Conservation (phyloP, 768 basidiomycete species). For the Pulveroboletus frians region DNA sequence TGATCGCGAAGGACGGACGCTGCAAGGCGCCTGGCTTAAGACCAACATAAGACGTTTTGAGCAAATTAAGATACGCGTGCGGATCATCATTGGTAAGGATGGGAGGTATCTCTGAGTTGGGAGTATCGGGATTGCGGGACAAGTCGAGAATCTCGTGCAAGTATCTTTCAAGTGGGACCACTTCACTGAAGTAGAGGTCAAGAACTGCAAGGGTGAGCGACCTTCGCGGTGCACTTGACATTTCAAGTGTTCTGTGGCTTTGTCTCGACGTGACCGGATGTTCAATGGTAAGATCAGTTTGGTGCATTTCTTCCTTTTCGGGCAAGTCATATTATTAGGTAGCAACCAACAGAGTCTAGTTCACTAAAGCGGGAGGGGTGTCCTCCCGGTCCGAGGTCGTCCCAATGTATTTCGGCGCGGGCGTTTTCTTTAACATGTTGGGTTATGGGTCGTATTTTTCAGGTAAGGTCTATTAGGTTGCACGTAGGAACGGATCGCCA, state of each 20-base stretch:
- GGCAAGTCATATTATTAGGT: too few relatives aligned
- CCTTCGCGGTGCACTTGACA: not conserved
- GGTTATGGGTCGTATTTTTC: too few relatives aligned
- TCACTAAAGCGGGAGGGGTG: too few relatives aligned
- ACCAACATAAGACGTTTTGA: conserved; percentile 47
- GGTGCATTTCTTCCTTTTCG: too few relatives aligned
- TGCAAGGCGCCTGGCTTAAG: conserved; percentile 22
- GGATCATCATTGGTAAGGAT: conserved; percentile 21
- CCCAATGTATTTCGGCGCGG: too few relatives aligned
- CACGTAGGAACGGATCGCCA: too few relatives aligned
- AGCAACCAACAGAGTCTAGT: too few relatives aligned
- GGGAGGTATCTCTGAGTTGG: conserved; percentile 3
- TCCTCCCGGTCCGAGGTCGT: too few relatives aligned
- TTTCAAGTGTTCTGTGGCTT: not conserved
- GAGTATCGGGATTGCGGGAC: conserved; percentile 5
- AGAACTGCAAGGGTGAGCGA: conserved; percentile 34
- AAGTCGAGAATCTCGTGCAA: conserved; percentile 33
- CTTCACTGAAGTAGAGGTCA: conserved; percentile 39
- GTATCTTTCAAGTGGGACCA: conserved; percentile 37
- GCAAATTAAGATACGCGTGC: conserved; percentile 30
- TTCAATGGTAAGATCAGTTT: too few relatives aligned
- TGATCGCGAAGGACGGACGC: conserved; percentile 24
- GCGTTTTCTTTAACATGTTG: too few relatives aligned
- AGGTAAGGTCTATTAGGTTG: too few relatives aligned
- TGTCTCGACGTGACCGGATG: not conserved